Evolutionary conservation across 129 eudicot genomes (phyloP).

Genomic region (Chrysanthemum seticuspe): DNA sequence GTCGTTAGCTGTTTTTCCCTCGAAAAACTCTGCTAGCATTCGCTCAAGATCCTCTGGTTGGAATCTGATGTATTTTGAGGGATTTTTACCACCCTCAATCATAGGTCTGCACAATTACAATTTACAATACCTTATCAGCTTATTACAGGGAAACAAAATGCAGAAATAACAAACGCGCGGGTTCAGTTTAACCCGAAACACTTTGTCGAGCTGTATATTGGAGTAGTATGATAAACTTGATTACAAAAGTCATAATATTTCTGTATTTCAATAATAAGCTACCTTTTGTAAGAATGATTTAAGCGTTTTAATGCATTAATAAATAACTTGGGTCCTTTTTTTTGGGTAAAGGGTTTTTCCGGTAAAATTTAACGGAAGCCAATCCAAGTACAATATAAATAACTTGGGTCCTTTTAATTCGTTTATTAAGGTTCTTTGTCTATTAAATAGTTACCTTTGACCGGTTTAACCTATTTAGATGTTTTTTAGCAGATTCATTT

Average conservation of each 20-base stretch:
- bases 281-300: too few species aligned
- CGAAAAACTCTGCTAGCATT: conserved; percentile 90
- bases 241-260: too few species aligned
- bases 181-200: not conserved
- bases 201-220: not conserved
- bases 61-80: conserved; percentile 72
- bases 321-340: too few species aligned
- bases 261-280: too few species aligned
- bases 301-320: too few species aligned
- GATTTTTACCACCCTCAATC: conserved; percentile 80
- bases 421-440: not conserved
- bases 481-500: too few species aligned
- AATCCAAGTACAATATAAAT: too few species aligned
- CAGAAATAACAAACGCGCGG: not conserved
- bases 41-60: conserved; percentile 91
- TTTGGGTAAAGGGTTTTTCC: too few species aligned
- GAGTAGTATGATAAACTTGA: too few species aligned
- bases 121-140: not conserved
- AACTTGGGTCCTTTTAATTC: too few species aligned
- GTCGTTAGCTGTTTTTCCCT: conserved; percentile 69
- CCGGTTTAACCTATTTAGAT: not conserved
- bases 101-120: conserved; percentile 47
- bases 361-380: too few species aligned
- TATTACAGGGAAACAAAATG: not conserved
- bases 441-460: not conserved